A percentile compares a stretch with the other conserved stretches of the same genome.
These are phyloP conservation scores for Colletotrichum incanum DNA, from an alignment of 2,329 filamentous ascomycete species.

Conservation along the genomic window DNA sequence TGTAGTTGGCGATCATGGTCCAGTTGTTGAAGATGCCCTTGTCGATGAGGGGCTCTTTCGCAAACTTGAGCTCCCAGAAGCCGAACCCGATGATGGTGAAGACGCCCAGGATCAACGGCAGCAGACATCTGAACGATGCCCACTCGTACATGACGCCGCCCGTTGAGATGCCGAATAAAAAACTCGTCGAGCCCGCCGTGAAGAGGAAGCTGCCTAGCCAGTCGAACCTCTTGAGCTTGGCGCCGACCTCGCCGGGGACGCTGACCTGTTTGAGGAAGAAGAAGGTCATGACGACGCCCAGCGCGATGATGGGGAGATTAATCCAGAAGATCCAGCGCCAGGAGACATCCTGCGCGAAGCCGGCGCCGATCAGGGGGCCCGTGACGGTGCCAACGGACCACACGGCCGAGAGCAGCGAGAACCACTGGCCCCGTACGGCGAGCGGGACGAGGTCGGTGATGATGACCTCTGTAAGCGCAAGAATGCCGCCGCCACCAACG, in stretches of 20 bases:
- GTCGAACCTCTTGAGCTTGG: constrained; percentile 66
- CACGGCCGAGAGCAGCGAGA: constrained; percentile 57
- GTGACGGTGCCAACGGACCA: constrained; percentile 71
- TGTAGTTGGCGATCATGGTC: constrained; percentile 64
- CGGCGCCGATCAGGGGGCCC: constrained; percentile 68
- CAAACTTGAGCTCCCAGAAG: constrained; percentile 68
- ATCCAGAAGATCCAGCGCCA: constrained; percentile 79
- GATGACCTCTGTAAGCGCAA: constrained; percentile 62
- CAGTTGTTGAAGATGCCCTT: constrained; percentile 63
- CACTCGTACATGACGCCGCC: constrained; percentile 78
- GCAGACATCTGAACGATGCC: constrained; percentile 73
- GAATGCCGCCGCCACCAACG: constrained; percentile 66
- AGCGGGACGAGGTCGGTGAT: constrained; percentile 63
- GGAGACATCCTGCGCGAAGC: constrained; percentile 64
- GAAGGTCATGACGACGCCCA: constrained; percentile 62
- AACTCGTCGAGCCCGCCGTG: constrained; percentile 69
- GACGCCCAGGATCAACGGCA: constrained; percentile 72
- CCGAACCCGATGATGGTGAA: constrained; percentile 66
- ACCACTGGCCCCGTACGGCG: constrained; percentile 58
- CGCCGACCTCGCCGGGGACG: constrained; percentile 43
- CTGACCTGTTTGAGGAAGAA: constrained; percentile 61
- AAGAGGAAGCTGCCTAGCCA: constrained; percentile 76
- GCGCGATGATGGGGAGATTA: constrained; percentile 71
- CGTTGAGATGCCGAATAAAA: constrained; percentile 75
- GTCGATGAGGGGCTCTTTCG: constrained; percentile 65